Evolutionary conservation across 495 filamentous ascomycete species (phyloP).

Genomic region (Hyaloscypha variabilis): DNA sequence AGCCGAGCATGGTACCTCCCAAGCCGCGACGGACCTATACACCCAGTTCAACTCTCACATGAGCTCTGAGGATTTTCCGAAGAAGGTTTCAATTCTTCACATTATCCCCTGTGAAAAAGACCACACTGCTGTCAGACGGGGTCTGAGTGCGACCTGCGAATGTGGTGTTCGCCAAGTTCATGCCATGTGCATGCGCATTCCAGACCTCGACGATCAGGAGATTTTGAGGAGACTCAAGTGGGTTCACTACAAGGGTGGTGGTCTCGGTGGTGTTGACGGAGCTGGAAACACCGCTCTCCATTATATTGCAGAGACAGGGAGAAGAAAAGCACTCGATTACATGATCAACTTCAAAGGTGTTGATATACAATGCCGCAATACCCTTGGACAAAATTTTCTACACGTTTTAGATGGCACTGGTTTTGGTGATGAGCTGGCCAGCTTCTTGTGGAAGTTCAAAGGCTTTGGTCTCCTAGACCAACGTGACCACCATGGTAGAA

Average conservation of each 20-base stretch:
- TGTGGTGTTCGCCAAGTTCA: neutral
- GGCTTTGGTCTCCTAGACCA: conserved; percentile 3
- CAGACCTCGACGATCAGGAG: neutral
- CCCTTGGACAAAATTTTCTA: neutral
- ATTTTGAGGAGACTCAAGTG: neutral
- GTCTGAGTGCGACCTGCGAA: neutral
- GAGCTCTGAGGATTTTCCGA: neutral
- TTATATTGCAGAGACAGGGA: conserved; percentile 1
- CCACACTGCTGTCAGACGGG: neutral
- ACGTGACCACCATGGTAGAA: conserved; percentile 1
- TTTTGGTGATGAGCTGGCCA: neutral
- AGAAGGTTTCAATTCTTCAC: neutral
- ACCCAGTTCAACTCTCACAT: neutral
- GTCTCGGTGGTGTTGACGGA: neutral
- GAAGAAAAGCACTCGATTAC: neutral
- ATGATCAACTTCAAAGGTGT: neutral
- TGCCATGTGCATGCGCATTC: neutral
- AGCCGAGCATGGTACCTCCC: neutral
- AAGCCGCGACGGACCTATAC: neutral
- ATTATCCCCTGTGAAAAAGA: neutral
- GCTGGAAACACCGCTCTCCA: conserved; percentile 1
- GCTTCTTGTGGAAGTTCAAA: neutral
- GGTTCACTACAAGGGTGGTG: neutral
- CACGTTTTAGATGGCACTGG: neutral
- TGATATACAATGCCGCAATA: neutral